These are phyloP conservation scores for Acacia melanoxylon DNA, from an alignment of 306 rosid species.

Conservation along the genomic window DNA sequence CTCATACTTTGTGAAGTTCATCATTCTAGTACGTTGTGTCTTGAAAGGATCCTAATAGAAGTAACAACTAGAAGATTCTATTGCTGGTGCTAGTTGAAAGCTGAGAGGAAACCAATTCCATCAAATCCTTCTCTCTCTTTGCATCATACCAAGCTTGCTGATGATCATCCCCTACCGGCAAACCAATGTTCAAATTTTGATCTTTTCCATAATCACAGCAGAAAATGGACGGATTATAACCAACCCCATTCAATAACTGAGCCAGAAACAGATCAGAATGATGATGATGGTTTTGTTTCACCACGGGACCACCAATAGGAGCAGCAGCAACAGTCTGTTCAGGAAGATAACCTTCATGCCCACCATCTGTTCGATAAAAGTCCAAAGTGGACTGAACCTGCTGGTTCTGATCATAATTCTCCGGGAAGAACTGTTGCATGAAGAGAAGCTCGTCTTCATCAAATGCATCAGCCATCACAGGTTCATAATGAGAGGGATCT, in stretches of 20 bases:
- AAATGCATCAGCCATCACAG: constrained; percentile 28
- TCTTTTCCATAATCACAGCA: constrained; percentile 20
- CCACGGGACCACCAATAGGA: not conserved
- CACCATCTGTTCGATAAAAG: not conserved
- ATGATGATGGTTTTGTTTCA: not conserved
- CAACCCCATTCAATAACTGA: constrained; percentile 53
- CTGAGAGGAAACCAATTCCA: constrained; percentile 55
- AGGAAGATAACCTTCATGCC: not conserved
- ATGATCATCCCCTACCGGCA: constrained; percentile 15
- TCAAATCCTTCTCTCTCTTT: constrained; percentile 63
- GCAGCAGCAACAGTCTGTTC: not conserved
- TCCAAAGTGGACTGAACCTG: not conserved
- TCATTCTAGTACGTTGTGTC: not conserved
- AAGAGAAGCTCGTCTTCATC: constrained; percentile 75
- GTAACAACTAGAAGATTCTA: constrained; percentile 1
- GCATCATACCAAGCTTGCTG: constrained; percentile 23
- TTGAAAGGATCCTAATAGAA: not conserved
- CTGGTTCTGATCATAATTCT: not conserved
- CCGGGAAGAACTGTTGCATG: constrained; percentile 67
- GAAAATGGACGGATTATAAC: constrained; percentile 25
- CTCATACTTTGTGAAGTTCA: not conserved
- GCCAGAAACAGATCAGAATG: constrained; percentile 55
- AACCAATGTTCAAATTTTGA: constrained; percentile 33
- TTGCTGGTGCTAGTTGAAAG: constrained; percentile 19
- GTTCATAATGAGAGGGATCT: constrained; percentile 35